Conservation (phyloP, 208 protist species). For the Kentomonas sorsogonicus region DNA sequence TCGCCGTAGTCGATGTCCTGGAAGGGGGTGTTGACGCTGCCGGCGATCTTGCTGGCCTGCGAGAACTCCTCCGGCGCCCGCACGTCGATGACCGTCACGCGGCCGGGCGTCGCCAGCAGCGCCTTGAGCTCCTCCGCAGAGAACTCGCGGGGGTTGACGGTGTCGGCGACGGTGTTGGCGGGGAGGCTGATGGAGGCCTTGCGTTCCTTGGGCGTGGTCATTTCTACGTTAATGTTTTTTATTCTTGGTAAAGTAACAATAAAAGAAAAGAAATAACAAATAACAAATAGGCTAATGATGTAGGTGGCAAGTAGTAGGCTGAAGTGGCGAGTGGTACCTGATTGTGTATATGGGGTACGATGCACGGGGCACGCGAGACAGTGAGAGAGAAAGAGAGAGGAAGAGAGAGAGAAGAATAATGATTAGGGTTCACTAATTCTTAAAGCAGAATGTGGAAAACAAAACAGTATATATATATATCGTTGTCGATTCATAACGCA, state of each 20-base stretch:
- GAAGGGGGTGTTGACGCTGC: slow-evolving; percentile 37
- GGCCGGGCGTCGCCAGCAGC: neutral
- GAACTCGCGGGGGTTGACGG: slow-evolving; percentile 15
- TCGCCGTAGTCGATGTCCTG: slow-evolving; percentile 23
- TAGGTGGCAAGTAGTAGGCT: too few species aligned
- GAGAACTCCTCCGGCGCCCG: slow-evolving; percentile 34
- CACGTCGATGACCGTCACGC: slow-evolving; percentile 27
- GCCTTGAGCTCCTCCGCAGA: slow-evolving; percentile 23
- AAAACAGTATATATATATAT: slow-evolving; percentile 12
- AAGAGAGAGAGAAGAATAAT: neutral
- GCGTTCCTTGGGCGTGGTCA: slow-evolving; percentile 9
- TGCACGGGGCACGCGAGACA: too few species aligned
- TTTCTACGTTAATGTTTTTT: slow-evolving; percentile 7
- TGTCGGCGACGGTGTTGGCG: slow-evolving; percentile 9
- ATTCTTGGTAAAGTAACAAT: neutral
- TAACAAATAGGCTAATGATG: too few species aligned
- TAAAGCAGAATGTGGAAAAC: slow-evolving; percentile 2
- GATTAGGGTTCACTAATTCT: neutral
- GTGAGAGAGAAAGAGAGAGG: slow-evolving; percentile 7
- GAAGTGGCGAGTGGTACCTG: too few species aligned
- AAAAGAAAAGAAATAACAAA: too few species aligned
- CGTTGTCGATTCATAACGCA: neutral
- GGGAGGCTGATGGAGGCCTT: slow-evolving; percentile 4
- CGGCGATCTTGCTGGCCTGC: slow-evolving; percentile 22
- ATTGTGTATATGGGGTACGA: too few species aligned